Conservation (phyloP, 129 eudicot genomes). For the Chrysanthemum lavandulifolium region DNA sequence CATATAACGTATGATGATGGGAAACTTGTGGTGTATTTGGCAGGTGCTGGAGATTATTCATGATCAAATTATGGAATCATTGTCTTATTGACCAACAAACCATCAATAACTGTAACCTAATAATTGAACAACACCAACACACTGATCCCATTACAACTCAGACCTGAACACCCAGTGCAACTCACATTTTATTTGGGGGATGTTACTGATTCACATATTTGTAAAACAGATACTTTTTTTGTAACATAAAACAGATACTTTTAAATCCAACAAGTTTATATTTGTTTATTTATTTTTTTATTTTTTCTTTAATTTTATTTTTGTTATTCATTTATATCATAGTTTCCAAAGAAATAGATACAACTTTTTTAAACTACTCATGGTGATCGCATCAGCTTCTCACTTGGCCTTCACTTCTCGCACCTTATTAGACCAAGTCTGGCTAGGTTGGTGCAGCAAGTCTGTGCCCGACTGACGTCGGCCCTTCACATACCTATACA, state of each 20-base stretch:
- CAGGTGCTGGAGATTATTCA: slow-evolving; percentile 91
- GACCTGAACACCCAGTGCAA: background rate
- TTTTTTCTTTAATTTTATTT: background rate
- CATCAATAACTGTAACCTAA: slow-evolving; percentile 62
- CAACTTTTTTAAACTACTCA: slow-evolving; percentile 2
- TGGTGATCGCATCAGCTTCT: slow-evolving; percentile 3
- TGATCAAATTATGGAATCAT: slow-evolving; percentile 88
- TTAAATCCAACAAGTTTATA: too few species aligned
- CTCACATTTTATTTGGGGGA: background rate
- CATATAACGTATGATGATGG: background rate
- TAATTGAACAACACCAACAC: slow-evolving; percentile 50
- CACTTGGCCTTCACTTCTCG: slow-evolving; percentile 34
- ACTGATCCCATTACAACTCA: slow-evolving; percentile 20
- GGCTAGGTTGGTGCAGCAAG: slow-evolving; percentile 32
- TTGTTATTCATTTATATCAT: background rate
- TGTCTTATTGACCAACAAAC: slow-evolving; percentile 77
- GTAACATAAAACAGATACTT: too few species aligned
- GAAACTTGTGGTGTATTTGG: slow-evolving; percentile 8
- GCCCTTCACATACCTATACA: slow-evolving; percentile 39
- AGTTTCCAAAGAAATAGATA: background rate
- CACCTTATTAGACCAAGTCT: slow-evolving; percentile 30
- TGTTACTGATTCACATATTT: background rate
- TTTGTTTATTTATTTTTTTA: too few species aligned
- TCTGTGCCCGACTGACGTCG: slow-evolving; percentile 11
- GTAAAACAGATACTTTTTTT: background rate